phyloP scores from a whole-genome alignment of 2,329 filamentous ascomycete species.

The Neofusicoccum ribis region DNA sequence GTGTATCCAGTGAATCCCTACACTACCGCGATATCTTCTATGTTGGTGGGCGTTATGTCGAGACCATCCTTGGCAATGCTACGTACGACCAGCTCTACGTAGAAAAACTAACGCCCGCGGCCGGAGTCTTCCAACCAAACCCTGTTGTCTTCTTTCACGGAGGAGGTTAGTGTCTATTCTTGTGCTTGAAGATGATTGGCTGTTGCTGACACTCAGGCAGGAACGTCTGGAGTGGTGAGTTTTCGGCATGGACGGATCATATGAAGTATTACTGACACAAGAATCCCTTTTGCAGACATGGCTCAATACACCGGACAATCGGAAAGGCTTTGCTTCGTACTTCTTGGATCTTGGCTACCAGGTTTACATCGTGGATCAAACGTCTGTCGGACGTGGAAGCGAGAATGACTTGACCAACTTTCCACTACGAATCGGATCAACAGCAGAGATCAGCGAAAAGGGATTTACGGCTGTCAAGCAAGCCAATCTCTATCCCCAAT shows the following conservation, averaged over 20 bases:
- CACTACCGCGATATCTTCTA: slow-evolving; percentile 1
- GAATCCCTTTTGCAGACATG: slow-evolving; percentile 38
- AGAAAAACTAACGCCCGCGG: slow-evolving; percentile 47
- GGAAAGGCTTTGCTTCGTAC: slow-evolving; percentile 49
- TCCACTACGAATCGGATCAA: background rate
- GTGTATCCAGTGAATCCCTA: background rate
- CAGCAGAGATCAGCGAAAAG: background rate
- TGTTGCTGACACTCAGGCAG: slow-evolving; percentile 8
- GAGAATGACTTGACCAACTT: background rate
- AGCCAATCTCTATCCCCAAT: slow-evolving; percentile 15
- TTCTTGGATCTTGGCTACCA: slow-evolving; percentile 49
- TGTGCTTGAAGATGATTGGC: too few relatives aligned
- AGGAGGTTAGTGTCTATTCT: too few relatives aligned
- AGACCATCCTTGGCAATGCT: slow-evolving; percentile 5
- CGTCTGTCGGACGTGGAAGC: slow-evolving; percentile 34
- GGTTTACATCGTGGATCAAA: slow-evolving; percentile 47
- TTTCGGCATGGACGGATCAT: background rate
- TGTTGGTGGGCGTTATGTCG: background rate
- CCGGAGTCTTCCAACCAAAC: slow-evolving; percentile 24
- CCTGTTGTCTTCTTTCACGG: slow-evolving; percentile 28
- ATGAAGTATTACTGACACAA: background rate
- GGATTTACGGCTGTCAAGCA: slow-evolving; percentile 12
- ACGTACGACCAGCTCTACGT: slow-evolving; percentile 54
- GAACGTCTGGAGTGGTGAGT: background rate
- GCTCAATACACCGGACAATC: slow-evolving; percentile 50